Conservation (phyloP, 345 rosid species). For the Sonneratia alba region DNA sequence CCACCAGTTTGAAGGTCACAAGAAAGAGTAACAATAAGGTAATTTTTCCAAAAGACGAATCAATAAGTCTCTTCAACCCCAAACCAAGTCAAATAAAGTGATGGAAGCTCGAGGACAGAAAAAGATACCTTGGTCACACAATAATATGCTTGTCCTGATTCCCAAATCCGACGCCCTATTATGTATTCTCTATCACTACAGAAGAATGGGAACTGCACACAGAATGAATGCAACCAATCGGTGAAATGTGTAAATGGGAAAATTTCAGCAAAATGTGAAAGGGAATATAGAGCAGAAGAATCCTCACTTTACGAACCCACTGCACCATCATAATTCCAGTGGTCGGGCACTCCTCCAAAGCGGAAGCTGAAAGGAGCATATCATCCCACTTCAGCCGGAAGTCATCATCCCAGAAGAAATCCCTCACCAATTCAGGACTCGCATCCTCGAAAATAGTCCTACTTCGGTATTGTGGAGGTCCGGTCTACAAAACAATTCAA, state of each 20-base stretch:
- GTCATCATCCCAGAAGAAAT: slow-evolving; percentile 97
- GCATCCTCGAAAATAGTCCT: slow-evolving; percentile 85
- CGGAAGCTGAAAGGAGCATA: slow-evolving; percentile 56
- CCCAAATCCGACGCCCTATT: slow-evolving; percentile 94
- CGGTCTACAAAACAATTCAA: slow-evolving; percentile 28
- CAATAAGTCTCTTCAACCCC: too few relatives aligned
- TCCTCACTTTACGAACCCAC: slow-evolving; percentile 84
- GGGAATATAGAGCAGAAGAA: not conserved
- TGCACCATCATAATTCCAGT: slow-evolving; percentile 78
- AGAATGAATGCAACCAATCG: slow-evolving; percentile 2
- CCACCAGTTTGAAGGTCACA: too few relatives aligned
- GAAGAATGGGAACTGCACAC: slow-evolving; percentile 87
- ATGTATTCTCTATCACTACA: slow-evolving; percentile 93
- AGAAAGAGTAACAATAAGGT: not conserved
- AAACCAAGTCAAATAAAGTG: not conserved
- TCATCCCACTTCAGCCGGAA: slow-evolving; percentile 80
- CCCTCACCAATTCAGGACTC: slow-evolving; percentile 80
- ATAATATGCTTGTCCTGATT: slow-evolving; percentile 62
- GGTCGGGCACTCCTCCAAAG: slow-evolving; percentile 56
- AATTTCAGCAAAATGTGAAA: slow-evolving; percentile 1
- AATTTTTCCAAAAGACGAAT: too few relatives aligned
- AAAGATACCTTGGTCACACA: slow-evolving; percentile 79
- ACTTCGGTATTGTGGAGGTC: slow-evolving; percentile 89
- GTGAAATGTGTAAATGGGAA: slow-evolving; percentile 2
- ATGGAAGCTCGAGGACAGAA: not conserved